These are phyloP conservation scores for Nemania sp. DNA, from an alignment of 2,329 filamentous ascomycete species.

Conservation along the genomic window DNA sequence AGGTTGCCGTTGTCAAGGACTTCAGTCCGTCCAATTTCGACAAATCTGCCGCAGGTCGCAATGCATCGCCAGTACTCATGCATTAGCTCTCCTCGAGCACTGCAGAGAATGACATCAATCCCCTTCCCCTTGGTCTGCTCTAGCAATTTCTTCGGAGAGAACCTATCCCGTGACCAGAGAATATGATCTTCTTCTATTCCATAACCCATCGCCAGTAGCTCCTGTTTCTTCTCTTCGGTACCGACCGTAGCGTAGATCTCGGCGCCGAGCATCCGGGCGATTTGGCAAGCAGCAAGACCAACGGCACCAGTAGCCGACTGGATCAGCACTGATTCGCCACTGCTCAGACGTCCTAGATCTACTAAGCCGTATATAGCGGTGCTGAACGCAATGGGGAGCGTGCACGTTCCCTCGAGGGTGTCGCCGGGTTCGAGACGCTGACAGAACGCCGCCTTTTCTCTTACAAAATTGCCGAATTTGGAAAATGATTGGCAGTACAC, in stretches of 20 bases:
- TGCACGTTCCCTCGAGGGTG: not conserved
- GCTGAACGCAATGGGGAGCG: slow-evolving; percentile 2
- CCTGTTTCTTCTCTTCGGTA: slow-evolving; percentile 6
- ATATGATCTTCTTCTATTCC: slow-evolving; percentile 5
- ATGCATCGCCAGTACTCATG: slow-evolving; percentile 7
- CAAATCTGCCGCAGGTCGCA: slow-evolving; percentile 1
- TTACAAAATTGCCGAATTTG: slow-evolving; percentile 11
- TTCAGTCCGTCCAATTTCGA: slow-evolving; percentile 13
- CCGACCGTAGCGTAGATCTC: slow-evolving; percentile 15
- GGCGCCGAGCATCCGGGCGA: slow-evolving; percentile 3
- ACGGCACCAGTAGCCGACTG: slow-evolving; percentile 10
- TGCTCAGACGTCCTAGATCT: not conserved
- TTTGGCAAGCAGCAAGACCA: not conserved
- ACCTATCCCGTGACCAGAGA: not conserved
- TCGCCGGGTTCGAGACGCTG: not conserved
- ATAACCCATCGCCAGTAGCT: not conserved
- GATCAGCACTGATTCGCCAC: slow-evolving; percentile 7
- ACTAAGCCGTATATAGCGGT: slow-evolving; percentile 10
- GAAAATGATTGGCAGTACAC: slow-evolving; percentile 8
- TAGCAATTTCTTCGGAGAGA: not conserved
- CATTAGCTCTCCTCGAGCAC: slow-evolving; percentile 4
- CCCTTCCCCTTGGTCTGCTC: not conserved
- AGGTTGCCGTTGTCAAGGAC: slow-evolving; percentile 2
- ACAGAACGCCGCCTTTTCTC: not conserved
- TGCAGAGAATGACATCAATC: slow-evolving; percentile 13